Percentiles rank a stretch among this genome's conserved stretches.
These are phyloP conservation scores for Epichloe scottii DNA, from an alignment of 2,329 filamentous ascomycete genomes.

Conservation along the genomic window DNA sequence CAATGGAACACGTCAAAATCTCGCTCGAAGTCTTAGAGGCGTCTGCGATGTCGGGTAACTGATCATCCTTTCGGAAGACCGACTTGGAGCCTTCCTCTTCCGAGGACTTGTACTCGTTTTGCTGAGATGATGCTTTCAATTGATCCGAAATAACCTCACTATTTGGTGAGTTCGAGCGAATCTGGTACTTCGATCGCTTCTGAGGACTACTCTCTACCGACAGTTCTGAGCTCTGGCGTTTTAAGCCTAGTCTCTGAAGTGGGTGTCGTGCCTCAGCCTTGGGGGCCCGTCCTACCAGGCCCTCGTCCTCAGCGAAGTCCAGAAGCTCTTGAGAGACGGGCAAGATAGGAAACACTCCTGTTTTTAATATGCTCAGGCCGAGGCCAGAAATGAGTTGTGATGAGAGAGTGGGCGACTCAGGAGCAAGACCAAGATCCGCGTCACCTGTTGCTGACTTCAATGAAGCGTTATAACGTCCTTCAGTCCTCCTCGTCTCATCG, in stretches of 20 bases:
- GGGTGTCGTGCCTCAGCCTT: constrained; percentile 2
- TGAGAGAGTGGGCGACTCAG: background rate
- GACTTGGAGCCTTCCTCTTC: background rate
- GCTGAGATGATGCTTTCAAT: background rate
- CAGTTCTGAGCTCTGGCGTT: background rate
- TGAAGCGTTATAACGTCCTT: background rate
- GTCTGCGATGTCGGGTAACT: background rate
- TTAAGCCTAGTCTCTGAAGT: background rate
- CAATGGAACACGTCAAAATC: background rate
- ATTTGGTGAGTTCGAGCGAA: background rate
- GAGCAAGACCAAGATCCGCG: background rate
- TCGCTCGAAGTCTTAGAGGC: background rate
- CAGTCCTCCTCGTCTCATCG: background rate
- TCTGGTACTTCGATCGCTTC: background rate
- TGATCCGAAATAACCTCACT: background rate
- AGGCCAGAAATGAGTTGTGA: constrained; percentile 20
- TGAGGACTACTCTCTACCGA: background rate
- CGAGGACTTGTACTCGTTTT: background rate
- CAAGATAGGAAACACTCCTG: constrained; percentile 23
- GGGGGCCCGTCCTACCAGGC: constrained; percentile 14
- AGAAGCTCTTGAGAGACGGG: constrained; percentile 27
- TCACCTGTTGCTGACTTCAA: background rate
- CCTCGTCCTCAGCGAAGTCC: constrained; percentile 27
- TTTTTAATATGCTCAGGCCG: constrained; percentile 28
- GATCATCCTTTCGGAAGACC: background rate